Base-by-base conservation (phyloP, 257 asterid species). In the Scutellaria barbata region DNA sequence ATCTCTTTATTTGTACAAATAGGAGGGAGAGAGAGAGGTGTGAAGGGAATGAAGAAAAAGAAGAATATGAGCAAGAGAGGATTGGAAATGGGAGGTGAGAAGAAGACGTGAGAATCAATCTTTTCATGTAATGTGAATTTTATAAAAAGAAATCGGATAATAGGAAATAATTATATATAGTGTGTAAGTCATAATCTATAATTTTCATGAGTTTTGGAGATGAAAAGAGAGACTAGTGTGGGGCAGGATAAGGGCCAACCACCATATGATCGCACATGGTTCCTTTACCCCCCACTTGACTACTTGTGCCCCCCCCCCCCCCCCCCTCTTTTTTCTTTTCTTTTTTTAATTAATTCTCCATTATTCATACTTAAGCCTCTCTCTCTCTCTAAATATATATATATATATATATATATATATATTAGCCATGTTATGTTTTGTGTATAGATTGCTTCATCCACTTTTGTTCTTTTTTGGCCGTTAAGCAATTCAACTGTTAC, bases 231-330 rank as follows among this genome's bases (percentile, higher is more conserved):
- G 81, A 4, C 53, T 68, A 1, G 62, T 42, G 95, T 91, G 96
- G 97, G 93, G 69, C 71, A 17, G 76, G 89, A 81, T 59, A 81
- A 86, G 80, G 85, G 88, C 81, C 95, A 89, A 89, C 93, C 85
- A 87, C 96, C 97, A 89, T 92, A 89, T 87, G 97, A 82, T 82
- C 83, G 96, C 97, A 92, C 97, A 92, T 92, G 97, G 73, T 82
- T 84, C 82, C 87, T 73, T 81, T 87, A 76, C 79, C 73, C 75
- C 43, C 92, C 85, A 84, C 91, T 87, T 87, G 85, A 71, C 42
- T 25, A 10, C 47, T 77, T 76, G 85, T 81, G 88, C 89, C 67
- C 67, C 81, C n/a, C n/a, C n/a, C n/a, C n/a, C n/a, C n/a, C n/a
- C n/a, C n/a, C n/a, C n/a, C n/a, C n/a, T n/a, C n/a, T 5, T 66